A percentile compares a stretch with the other conserved stretches of the same genome.
These are phyloP conservation scores for Boletus edulis DNA, from an alignment of 768 basidiomycete genomes.

Conservation along the genomic window DNA sequence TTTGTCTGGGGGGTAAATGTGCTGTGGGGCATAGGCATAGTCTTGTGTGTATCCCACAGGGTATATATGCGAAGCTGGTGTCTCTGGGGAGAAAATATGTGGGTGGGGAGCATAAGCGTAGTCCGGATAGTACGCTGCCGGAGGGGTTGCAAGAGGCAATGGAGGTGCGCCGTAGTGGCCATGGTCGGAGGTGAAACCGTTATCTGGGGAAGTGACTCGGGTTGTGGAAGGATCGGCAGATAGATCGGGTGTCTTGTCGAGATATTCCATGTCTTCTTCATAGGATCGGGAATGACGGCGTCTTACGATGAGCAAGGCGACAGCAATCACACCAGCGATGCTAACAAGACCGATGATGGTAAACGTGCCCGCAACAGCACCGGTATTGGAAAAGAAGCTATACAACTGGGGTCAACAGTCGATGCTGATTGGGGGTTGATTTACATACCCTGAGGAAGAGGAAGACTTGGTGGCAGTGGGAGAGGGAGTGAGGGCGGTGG, in stretches of 20 bases:
- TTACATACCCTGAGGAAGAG: slow-evolving; percentile 23
- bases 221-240: slow-evolving; percentile 11
- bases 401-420: not conserved
- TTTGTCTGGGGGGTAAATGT: slow-evolving; percentile 22
- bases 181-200: slow-evolving; percentile 20
- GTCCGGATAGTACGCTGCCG: slow-evolving; percentile 23
- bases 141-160: slow-evolving; percentile 14
- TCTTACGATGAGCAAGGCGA: slow-evolving; percentile 27
- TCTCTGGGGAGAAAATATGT: slow-evolving; percentile 2
- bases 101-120: slow-evolving; percentile 14
- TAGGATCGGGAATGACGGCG: slow-evolving; percentile 26
- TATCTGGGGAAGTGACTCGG: slow-evolving; percentile 8
- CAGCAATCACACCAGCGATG: slow-evolving; percentile 31
- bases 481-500: slow-evolving; percentile 9
- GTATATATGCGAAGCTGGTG: not conserved
- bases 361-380: slow-evolving; percentile 47
- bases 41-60: slow-evolving; percentile 8
- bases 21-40: slow-evolving; percentile 19
- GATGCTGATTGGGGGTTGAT: not conserved
- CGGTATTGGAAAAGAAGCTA: slow-evolving; percentile 48
- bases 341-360: slow-evolving; percentile 38
- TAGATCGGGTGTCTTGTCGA: slow-evolving; percentile 20
- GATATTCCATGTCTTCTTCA: slow-evolving; percentile 30
- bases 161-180: slow-evolving; percentile 22
- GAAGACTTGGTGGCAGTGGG: slow-evolving; percentile 6